Evolutionary conservation across 1,284 basidiomycete species (phyloP), one percentile per base, ranked within the genome.

Genomic region (Sporisorium graminicola): DNA sequence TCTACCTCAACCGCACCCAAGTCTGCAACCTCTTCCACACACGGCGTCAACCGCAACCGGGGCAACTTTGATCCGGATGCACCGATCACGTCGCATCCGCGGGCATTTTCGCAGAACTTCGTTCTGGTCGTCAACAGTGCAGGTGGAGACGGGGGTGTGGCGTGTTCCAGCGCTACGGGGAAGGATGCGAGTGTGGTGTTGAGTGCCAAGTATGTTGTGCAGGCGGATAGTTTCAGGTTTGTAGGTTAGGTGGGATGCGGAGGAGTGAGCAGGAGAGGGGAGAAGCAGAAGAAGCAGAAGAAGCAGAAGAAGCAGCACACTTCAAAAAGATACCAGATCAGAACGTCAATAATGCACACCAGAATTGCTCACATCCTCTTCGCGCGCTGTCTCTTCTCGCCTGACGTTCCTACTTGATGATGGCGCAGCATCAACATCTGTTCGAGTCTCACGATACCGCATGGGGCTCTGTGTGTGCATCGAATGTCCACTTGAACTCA

Each of bases 181-280:
- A 73, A 71, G 20, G 70, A 72, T 56, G 79, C 55, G 2, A 53
- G 46, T 37, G 61, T 65, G 18, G 64, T 66, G 2, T 49, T 82
- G 18, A 65, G 33, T 8, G 82, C 65, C 13, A 73, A 77, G 42
- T 82, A 75, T 73, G 80, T 75, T 46, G 78, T 84, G 3, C 77
- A 79, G 65, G 82, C 81, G 5, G 82, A 84, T 62, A 76, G 71
- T 33, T 73, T 84, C 27, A 58, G 82, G 10, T 84, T 84, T 53
- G 78, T 82, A 10, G 82, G 82, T 1, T 84, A 66, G 57, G 5
- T 7, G 14, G 29, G 40, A 46, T 2, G 27, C 44, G 29, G 43
- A 22, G 49, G 29, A 52, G 24, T 10, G 24, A 12, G 37, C n/a
- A 31, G 13, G 52, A 37, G 26, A 10, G 18, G 44, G 40, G 31